Conservation (phyloP, 805 yeast genomes). For the Starmerella etchellsii region DNA sequence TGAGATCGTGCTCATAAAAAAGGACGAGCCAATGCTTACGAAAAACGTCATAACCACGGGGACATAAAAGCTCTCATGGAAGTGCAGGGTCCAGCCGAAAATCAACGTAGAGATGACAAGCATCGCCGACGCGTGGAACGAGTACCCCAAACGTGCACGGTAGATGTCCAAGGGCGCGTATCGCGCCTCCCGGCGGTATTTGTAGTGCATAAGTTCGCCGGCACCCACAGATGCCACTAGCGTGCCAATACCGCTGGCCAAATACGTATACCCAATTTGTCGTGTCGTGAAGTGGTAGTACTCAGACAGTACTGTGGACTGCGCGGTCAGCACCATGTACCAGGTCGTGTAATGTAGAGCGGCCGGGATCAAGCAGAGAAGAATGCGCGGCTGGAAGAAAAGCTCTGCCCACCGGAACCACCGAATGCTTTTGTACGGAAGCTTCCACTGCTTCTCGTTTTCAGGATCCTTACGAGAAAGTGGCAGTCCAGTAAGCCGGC, state of each 20-base stretch:
- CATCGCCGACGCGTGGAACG: conserved; percentile 33
- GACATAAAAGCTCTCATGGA: conserved; percentile 36
- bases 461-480: conserved; percentile 12
- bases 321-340: conserved; percentile 55
- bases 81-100: conserved; percentile 64
- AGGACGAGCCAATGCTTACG: conserved; percentile 46
- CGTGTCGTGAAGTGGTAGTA: conserved; percentile 41
- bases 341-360: conserved; percentile 56
- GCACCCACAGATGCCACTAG: conserved; percentile 44
- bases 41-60: conserved; percentile 47
- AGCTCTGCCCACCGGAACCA: conserved; percentile 31
- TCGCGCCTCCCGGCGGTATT: conserved; percentile 30
- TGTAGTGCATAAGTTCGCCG: conserved; percentile 45
- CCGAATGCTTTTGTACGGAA: conserved; percentile 13
- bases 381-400: conserved; percentile 36
- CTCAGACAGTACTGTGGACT: conserved; percentile 41
- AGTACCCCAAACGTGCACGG: conserved; percentile 40
- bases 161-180: conserved; percentile 30
- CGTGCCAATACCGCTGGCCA: conserved; percentile 63
- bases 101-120: conserved; percentile 34
- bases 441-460: conserved; percentile 18
- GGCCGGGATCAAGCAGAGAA: conserved; percentile 40
- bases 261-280: conserved; percentile 55
- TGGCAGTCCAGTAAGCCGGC: conserved; percentile 20
- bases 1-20: conserved; percentile 43